phyloP scores from a whole-genome alignment of 306 rosid genomes.

The Begonia peltatifolia region DNA sequence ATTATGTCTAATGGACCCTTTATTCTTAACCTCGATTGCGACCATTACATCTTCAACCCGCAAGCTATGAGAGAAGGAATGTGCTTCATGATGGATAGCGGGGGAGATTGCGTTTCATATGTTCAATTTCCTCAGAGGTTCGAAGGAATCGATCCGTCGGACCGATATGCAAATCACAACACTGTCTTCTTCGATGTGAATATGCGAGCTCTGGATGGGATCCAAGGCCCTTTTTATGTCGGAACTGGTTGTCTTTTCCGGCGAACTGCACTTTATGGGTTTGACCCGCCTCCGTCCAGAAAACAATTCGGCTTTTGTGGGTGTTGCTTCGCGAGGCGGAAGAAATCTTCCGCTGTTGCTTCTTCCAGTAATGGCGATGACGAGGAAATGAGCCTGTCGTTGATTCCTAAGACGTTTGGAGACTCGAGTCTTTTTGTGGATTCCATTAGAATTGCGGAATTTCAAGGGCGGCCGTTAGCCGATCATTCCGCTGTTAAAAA shows the following conservation, averaged over 20 bases:
- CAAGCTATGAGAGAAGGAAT: slow-evolving; percentile 94
- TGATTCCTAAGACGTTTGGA: slow-evolving; percentile 74
- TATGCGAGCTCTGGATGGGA: slow-evolving; percentile 99
- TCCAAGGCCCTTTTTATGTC: slow-evolving; percentile 92
- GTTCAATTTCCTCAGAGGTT: slow-evolving; percentile 98
- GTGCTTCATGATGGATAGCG: slow-evolving; percentile 98
- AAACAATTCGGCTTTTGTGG: slow-evolving; percentile 49
- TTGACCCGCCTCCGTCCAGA: slow-evolving; percentile 82
- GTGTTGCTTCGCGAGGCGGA: slow-evolving; percentile 51
- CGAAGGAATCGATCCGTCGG: slow-evolving; percentile 96
- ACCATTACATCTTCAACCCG: slow-evolving; percentile 77
- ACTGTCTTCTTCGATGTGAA: slow-evolving; percentile 95
- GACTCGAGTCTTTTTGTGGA: slow-evolving; percentile 78
- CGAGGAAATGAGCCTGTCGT: slow-evolving; percentile 70
- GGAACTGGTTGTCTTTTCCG: slow-evolving; percentile 97
- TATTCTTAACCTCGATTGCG: slow-evolving; percentile 88
- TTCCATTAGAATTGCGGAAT: slow-evolving; percentile 85
- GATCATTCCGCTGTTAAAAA: slow-evolving; percentile 94
- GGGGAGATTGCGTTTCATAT: slow-evolving; percentile 84
- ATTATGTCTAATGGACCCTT: slow-evolving; percentile 94
- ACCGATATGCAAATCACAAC: slow-evolving; percentile 91
- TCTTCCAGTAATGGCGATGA: slow-evolving; percentile 52
- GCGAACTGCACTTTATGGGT: slow-evolving; percentile 86
- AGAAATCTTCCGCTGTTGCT: slow-evolving; percentile 37
- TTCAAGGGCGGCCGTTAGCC: slow-evolving; percentile 94